These are phyloP conservation scores for Scutellaria minor DNA, from an alignment of 257 asterid species.

Conservation along the genomic window DNA sequence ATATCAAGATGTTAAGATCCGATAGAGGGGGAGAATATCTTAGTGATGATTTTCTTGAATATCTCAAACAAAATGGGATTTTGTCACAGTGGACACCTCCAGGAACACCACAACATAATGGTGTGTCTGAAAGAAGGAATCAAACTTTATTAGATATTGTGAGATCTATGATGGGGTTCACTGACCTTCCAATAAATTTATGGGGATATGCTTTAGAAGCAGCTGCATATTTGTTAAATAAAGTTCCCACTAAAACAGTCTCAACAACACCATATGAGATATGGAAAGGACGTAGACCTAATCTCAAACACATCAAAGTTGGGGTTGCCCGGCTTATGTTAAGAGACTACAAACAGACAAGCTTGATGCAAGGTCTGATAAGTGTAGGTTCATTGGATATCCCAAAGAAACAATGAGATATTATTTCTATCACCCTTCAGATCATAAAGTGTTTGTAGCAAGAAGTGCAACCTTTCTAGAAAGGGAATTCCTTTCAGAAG, in stretches of 20 bases:
- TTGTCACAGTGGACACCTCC: constrained; percentile 9
- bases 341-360: constrained; percentile 4
- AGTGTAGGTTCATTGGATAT: background rate
- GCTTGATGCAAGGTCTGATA: background rate
- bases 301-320: constrained; percentile 1
- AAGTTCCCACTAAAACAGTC: constrained; percentile 1
- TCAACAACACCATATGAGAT: background rate
- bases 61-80: constrained; percentile 1
- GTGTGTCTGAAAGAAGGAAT: background rate
- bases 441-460: background rate
- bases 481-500: too few relatives aligned
- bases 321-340: background rate
- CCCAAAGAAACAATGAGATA: background rate
- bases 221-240: background rate
- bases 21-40: background rate
- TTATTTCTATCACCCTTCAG: background rate
- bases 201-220: constrained; percentile 9
- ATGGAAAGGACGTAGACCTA: background rate
- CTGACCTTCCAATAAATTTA: background rate
- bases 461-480: too few relatives aligned
- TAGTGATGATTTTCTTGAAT: background rate
- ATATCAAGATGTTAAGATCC: background rate
- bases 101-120: background rate
- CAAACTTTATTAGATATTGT: too few relatives aligned
- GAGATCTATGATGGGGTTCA: background rate